Evolutionary conservation across 2,329 filamentous ascomycete species (phyloP), one percentile per base, ranked within the genome.

Genomic region (Xylaria sp.): DNA sequence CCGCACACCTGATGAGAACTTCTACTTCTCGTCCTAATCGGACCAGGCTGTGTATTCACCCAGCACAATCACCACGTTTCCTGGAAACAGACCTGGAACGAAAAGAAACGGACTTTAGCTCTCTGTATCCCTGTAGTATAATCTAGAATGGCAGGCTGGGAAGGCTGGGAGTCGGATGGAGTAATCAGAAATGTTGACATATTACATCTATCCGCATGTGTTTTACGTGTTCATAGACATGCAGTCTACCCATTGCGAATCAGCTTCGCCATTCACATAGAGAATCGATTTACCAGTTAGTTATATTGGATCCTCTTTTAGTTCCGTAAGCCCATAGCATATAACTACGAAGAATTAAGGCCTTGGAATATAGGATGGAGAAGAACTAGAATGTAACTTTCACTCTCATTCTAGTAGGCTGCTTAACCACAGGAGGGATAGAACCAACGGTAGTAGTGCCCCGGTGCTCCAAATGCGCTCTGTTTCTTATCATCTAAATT

Each of bases 1-100:
- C 71, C 87, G 94, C 66, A 93, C 64, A 62, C 85, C 90, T 56
- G 93, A 98, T 75, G 95, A 98, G 90, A 94, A 93, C 81, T 95
- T 89, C 81, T 97, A 96, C 84, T 97, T 92, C 81, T 90, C 58
- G 7, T 57, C 55, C 21, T 65, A 57, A 65, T 43, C 13, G 19
- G 40, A 31, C 19, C 25, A 51, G 40, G 23, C 35, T 9, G 25
- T 11, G 43, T 25, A 33, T 17, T 43, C 21, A 19, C 29, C 44
- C 25, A 58, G 41, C 37, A 15, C 48, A 56, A 54, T 33, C 25
- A 43, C 25, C 15, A 52, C 17, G n/a, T n/a, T n/a, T n/a, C 33
- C 58, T 49, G 27, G 52, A 63, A 49, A 66, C 44, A 60, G 29
- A 33, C 31, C 43, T 15, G 33, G 46, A 55, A 49, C 33, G 40